These are phyloP conservation scores for Cucurbita maxima DNA, from an alignment of 306 rosid genomes.

Conservation along the genomic window DNA sequence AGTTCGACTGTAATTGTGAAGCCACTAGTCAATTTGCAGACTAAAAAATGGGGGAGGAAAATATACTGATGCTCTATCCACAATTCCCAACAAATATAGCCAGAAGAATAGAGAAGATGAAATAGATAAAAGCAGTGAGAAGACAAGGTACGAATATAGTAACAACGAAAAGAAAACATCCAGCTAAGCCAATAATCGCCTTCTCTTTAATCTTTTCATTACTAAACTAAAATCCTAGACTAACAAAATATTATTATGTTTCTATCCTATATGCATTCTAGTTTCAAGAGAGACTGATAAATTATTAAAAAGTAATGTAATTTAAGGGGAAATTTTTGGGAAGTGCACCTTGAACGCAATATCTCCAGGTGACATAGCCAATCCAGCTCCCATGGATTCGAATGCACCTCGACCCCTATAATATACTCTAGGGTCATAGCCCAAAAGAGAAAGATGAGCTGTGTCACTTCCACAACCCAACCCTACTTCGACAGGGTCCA, in stretches of 20 bases:
- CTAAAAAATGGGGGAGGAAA: not conserved
- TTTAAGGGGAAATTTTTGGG: not conserved
- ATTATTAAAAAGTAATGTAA: not conserved
- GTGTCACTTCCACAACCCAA: conserved; percentile 97
- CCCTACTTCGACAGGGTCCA: conserved; percentile 98
- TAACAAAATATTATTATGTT: not conserved
- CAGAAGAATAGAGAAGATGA: not conserved
- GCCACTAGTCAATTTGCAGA: not conserved
- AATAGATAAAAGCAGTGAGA: not conserved
- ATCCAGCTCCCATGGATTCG: conserved; percentile 98
- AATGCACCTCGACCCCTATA: conserved; percentile 93
- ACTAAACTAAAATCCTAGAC: not conserved
- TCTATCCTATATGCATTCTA: not conserved
- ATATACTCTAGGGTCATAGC: conserved; percentile 80
- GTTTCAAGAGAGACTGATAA: not conserved
- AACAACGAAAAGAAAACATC: not conserved
- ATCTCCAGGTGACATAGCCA: conserved; percentile 97
- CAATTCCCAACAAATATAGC: not conserved
- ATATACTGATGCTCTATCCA: not conserved
- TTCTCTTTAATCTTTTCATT: not conserved
- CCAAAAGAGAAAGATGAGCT: conserved; percentile 89
- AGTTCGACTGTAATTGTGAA: conserved; percentile 53
- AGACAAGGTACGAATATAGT: not conserved
- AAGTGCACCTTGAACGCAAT: conserved; percentile 75
- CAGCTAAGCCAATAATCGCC: not conserved